Percentiles rank a stretch among this genome's conserved stretches.
Evolutionary conservation across 371 early-diverging fungal genomes (phyloP).

Genomic region (Apophysomyces trapeziformis): DNA sequence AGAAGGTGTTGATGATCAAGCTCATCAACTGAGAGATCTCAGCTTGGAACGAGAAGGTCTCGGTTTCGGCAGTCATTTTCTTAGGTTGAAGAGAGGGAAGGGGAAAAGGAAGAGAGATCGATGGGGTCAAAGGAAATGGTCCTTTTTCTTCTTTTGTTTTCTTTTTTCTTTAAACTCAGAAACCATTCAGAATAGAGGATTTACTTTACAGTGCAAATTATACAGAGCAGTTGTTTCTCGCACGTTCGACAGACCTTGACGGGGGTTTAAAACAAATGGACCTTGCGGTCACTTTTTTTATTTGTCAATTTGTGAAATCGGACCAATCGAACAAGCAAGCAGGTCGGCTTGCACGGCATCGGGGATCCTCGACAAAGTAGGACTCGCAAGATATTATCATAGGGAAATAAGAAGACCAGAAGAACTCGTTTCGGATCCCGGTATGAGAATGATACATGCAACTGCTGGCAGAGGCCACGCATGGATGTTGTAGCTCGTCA

Average conservation of each 20-base stretch:
- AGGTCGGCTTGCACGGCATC: too few relatives aligned
- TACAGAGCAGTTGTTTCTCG: slow-evolving; percentile 1
- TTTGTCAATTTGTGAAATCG: too few relatives aligned
- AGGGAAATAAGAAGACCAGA: too few relatives aligned
- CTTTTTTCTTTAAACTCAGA: slow-evolving; percentile 8
- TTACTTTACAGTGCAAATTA: slow-evolving; percentile 1
- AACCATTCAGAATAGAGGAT: slow-evolving; percentile 1
- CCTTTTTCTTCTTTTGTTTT: slow-evolving; percentile 7
- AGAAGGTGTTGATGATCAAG: slow-evolving; percentile 75
- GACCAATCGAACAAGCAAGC: too few relatives aligned
- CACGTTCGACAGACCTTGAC: slow-evolving; percentile 6
- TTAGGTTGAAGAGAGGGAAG: slow-evolving; percentile 21
- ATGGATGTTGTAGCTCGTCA: not conserved
- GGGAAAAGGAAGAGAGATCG: slow-evolving; percentile 16
- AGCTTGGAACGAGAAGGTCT: slow-evolving; percentile 91
- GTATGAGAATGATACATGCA: not conserved
- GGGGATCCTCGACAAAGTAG: too few relatives aligned
- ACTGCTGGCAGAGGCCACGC: not conserved
- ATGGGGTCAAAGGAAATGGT: not conserved
- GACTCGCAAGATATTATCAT: too few relatives aligned
- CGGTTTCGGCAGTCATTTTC: slow-evolving; percentile 51
- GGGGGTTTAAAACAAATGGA: not conserved
- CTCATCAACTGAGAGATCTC: slow-evolving; percentile 94
- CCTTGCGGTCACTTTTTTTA: too few relatives aligned
- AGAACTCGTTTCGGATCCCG: too few relatives aligned